A percentile compares a stretch with the other conserved stretches of the same genome.
Conservation (phyloP, 495 filamentous ascomycete genomes). For the Aspergillus baeticus region DNA sequence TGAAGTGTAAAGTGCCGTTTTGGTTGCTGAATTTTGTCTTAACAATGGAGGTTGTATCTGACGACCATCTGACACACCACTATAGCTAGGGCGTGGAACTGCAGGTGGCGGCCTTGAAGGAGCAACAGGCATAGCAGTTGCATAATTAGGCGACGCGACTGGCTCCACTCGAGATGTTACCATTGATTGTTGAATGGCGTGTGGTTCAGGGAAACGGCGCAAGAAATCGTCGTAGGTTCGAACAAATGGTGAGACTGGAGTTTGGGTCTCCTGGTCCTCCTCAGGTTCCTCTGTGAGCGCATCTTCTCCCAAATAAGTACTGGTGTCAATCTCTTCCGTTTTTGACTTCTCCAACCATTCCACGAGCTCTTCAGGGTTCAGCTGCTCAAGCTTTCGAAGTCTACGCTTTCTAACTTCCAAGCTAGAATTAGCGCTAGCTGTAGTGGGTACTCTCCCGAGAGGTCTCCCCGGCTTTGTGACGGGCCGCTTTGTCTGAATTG, state of each 20-base stretch:
- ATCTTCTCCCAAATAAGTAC: conserved; percentile 41
- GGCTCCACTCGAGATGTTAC: conserved; percentile 34
- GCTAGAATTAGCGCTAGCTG: conserved; percentile 52
- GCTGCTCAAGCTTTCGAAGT: conserved; percentile 55
- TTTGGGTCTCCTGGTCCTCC: conserved; percentile 32
- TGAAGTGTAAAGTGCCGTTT: conserved; percentile 45
- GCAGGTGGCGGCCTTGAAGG: conserved; percentile 75
- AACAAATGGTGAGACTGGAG: conserved; percentile 42
- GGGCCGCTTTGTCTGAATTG: conserved; percentile 38
- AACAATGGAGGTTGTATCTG: conserved; percentile 52
- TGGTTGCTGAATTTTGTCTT: conserved; percentile 45
- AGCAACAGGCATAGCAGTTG: conserved; percentile 40
- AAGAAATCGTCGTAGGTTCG: conserved; percentile 73
- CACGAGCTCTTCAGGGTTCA: conserved; percentile 60
- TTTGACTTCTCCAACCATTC: conserved; percentile 60
- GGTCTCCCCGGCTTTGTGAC: conserved; percentile 44
- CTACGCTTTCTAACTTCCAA: conserved; percentile 54
- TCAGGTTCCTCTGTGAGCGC: conserved; percentile 37
- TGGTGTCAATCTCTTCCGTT: conserved; percentile 51
- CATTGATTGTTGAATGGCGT: conserved; percentile 76
- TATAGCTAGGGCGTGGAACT: conserved; percentile 81
- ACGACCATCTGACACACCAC: conserved; percentile 73
- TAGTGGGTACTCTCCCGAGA: conserved; percentile 49
- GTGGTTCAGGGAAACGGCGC: conserved; percentile 75
- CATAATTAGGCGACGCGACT: conserved; percentile 34